Evolutionary conservation across 108 stramenopile genomes (phyloP).

Genomic region (Skeletonema costatum): DNA sequence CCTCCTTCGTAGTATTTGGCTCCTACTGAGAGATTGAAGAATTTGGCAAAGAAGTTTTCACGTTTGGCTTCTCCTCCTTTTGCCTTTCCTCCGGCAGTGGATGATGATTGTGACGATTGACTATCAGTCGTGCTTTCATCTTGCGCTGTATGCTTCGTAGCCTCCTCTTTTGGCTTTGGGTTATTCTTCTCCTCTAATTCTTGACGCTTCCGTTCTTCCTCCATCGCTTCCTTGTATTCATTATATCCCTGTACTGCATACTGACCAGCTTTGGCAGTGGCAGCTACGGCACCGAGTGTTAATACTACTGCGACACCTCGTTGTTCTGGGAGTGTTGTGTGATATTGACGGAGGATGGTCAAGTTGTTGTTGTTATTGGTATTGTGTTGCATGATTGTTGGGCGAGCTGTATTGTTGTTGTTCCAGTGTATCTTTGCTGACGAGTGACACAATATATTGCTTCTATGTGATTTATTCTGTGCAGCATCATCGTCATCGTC

Average conservation of each 20-base stretch:
- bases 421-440: background rate
- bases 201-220: conserved; percentile 33
- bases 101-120: background rate
- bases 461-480: background rate
- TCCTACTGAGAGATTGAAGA: conserved; percentile 80
- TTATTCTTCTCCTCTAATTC: conserved; percentile 46
- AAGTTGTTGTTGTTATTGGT: background rate
- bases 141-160: conserved; percentile 12
- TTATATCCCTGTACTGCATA: conserved; percentile 72
- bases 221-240: conserved; percentile 57
- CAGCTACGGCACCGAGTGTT: conserved; percentile 76
- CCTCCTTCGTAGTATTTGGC: conserved; percentile 97
- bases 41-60: conserved; percentile 83
- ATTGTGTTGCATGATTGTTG: background rate
- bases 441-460: background rate
- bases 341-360: conserved; percentile 34
- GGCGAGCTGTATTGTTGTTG: background rate
- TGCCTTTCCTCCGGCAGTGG: conserved; percentile 5
- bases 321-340: conserved; percentile 37
- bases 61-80: conserved; percentile 29
- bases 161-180: background rate
- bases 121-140: conserved; percentile 5
- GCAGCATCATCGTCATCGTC: background rate
- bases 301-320: conserved; percentile 61
- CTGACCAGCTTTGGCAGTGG: conserved; percentile 74